phyloP scores from a whole-genome alignment of 305 asterid species.

The Fraxinus albicans region DNA sequence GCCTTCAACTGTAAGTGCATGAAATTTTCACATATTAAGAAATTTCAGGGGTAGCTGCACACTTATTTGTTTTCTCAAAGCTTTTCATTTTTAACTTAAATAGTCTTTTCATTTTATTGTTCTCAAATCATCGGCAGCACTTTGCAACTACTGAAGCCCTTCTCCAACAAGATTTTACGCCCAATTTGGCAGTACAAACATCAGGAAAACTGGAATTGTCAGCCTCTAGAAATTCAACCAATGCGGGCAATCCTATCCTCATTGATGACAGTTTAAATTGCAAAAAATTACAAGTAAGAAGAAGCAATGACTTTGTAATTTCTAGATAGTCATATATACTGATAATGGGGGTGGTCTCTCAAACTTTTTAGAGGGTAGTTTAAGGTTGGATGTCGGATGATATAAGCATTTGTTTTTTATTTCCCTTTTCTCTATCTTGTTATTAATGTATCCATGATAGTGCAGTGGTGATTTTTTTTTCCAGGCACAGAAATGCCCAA shows the following conservation, averaged over 20 bases:
- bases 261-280: constrained; percentile 18
- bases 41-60: not conserved
- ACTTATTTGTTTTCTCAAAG: not conserved
- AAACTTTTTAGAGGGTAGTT: not conserved
- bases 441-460: not conserved
- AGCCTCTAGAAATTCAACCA: constrained; percentile 13
- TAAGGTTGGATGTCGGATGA: not conserved
- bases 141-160: constrained; percentile 5
- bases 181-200: constrained; percentile 25
- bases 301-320: not conserved
- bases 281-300: constrained; percentile 27
- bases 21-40: constrained; percentile 11
- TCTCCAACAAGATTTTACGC: not conserved
- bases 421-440: not conserved
- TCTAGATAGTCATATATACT: not conserved
- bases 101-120: not conserved
- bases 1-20: constrained; percentile 28
- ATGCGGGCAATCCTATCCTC: not conserved
- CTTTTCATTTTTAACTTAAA: not conserved
- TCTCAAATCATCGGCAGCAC: constrained; percentile 16
- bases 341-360: not conserved
- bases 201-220: constrained; percentile 10
- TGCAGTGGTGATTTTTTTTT: not conserved
- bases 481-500: not conserved
- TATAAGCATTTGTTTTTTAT: not conserved